Evolutionary conservation across 768 basidiomycete genomes (phyloP).

Genomic region (Leucosporidium creatinivorum): DNA sequence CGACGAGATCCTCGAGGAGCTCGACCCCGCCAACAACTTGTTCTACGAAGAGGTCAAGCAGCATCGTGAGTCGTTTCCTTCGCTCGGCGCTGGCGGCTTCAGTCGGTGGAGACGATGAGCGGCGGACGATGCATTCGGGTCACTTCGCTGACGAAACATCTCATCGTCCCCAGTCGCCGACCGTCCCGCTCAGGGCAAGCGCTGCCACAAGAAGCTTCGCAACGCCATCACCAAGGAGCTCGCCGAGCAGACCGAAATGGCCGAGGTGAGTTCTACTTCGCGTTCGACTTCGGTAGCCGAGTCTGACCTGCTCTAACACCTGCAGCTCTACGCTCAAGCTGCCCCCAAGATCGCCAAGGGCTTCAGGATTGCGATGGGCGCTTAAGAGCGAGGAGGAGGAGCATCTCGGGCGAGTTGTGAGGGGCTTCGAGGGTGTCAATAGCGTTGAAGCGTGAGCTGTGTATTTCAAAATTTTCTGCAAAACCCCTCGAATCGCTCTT

Average conservation of each 20-base stretch:
- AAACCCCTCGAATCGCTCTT: no score
- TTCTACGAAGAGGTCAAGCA: slow-evolving; percentile 1
- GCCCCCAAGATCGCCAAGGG: not conserved
- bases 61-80: not conserved
- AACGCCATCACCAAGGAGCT: not conserved
- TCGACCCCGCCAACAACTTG: not conserved
- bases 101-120: no score
- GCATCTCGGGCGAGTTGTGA: no score
- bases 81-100: not conserved
- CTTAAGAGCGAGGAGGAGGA: no score
- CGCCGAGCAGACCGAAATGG: slow-evolving; percentile 1
- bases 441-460: no score
- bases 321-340: not conserved
- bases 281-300: not conserved
- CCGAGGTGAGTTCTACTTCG: not conserved
- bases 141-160: no score
- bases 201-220: slow-evolving; percentile 4
- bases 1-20: not conserved
- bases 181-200: not conserved
- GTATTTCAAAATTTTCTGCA: no score
- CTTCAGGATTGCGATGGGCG: not conserved
- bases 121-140: no score
- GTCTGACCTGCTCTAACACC: not conserved
- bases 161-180: not conserved
- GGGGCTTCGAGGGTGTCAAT: no score